These are phyloP conservation scores for Microbotryum violaceum DNA, from an alignment of 1,284 basidiomycete genomes.

Conservation along the genomic window DNA sequence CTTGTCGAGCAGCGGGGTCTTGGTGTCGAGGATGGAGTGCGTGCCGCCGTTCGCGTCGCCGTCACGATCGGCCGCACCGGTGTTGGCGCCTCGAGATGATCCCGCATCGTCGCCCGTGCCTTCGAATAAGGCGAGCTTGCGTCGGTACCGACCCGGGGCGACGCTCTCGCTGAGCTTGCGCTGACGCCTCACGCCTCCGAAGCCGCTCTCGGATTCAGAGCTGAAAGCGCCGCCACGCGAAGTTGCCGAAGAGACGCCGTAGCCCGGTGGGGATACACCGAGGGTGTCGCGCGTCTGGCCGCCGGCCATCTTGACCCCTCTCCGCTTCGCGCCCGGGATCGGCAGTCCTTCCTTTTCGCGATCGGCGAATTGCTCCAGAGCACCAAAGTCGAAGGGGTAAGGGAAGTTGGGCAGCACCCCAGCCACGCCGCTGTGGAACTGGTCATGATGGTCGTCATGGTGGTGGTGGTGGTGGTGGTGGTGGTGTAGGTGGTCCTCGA, in stretches of 20 bases:
- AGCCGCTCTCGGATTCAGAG: conserved; percentile 37
- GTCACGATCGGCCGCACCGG: conserved; percentile 47
- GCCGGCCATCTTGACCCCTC: conserved; percentile 1
- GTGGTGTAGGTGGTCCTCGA: not conserved
- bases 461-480: conserved; percentile 12
- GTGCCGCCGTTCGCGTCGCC: conserved; percentile 8
- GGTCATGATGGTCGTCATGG: conserved; percentile 7
- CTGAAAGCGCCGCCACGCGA: conserved; percentile 24
- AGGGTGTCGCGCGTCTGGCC: not conserved
- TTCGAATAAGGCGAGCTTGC: conserved; percentile 89
- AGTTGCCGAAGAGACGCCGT: conserved; percentile 21
- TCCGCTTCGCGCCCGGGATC: conserved; percentile 43
- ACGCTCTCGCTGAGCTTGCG: conserved; percentile 77
- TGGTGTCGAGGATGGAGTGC: conserved; percentile 36
- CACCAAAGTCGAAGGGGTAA: conserved; percentile 60
- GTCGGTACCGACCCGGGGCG: conserved; percentile 53
- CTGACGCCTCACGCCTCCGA: conserved; percentile 49
- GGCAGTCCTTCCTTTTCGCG: conserved; percentile 46
- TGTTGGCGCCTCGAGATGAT: conserved; percentile 33
- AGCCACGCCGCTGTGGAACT: conserved; percentile 21
- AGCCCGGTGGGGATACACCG: conserved; percentile 17
- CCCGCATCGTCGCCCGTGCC: conserved; percentile 45
- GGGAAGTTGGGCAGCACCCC: conserved; percentile 36
- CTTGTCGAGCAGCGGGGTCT: conserved; percentile 41
- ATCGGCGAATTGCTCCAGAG: conserved; percentile 80